Base-by-base conservation (phyloP, 169 alveolate species). In the Cryptosporidium viatorum region DNA sequence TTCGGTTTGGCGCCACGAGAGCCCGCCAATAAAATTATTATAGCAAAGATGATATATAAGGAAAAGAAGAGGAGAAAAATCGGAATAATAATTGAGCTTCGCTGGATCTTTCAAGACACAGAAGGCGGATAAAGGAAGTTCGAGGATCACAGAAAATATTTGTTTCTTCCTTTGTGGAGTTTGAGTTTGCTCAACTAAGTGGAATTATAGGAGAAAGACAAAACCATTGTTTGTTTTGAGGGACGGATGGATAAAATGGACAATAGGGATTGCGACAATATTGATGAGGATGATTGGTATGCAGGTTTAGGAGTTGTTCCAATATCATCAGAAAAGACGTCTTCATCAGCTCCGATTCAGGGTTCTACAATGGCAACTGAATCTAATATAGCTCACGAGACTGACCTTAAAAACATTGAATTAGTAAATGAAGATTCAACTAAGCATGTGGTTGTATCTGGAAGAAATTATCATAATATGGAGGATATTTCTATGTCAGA, bases 281-380 rank as follows among this genome's bases (percentile, higher is more conserved):
- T 80, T 23, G 89, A 80, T 62, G 89, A 80, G 14, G 89, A 80
- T 65, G 89, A 80, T 29, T 80, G 89, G 89, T 80, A 80, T 80
- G 89, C 89, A 65, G 89, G 89, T 26, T 62, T 80, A 50, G 89
- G 89, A 62, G 89, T 80, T 31, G 89, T 80, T 65, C 67, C 89
- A 10, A 10, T 80, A 21, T 45, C 60, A 16, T 31, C 67, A 10
- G 89, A 80, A 7, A 80, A 59, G 50, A 26, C 65, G 33, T 65
- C 52, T 65, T 65, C 71, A 10, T n/a, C 71, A 8, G 43, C 71
- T 16, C 52, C 26, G 3, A 29, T 29, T 33, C 52, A n/a, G 50
- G 50, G 52, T 31, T 37, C 43, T n/a, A 31, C 23, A 6, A 6
- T 33, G 71, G 71, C 9, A 37, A 26, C 43, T n/a, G 43, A n/a